phyloP scores from a whole-genome alignment of 306 rosid genomes.

The Begonia masoniana region DNA sequence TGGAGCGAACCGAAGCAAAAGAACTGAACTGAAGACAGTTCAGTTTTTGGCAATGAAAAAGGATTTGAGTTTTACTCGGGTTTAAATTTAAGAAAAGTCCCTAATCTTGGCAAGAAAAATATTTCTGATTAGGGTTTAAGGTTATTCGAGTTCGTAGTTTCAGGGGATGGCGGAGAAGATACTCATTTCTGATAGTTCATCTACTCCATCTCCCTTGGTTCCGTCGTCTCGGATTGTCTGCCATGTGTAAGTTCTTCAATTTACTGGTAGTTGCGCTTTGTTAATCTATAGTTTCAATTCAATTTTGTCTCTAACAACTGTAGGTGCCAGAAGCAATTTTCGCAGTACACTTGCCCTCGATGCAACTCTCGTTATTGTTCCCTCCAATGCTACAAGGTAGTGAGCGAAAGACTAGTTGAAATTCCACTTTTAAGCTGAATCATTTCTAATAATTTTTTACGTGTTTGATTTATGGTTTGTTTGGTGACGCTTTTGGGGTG shows the following conservation, averaged over 20 bases:
- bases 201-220: conserved; percentile 29
- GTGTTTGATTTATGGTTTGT: conserved; percentile 1
- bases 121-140: too few relatives aligned
- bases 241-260: conserved; percentile 51
- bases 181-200: conserved; percentile 33
- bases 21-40: too few relatives aligned
- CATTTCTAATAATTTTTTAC: neutral
- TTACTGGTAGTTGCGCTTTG: too few relatives aligned
- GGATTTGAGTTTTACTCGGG: too few relatives aligned
- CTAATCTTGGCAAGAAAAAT: too few relatives aligned
- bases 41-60: too few relatives aligned
- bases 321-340: conserved; percentile 93
- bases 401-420: conserved; percentile 2
- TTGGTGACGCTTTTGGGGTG: neutral
- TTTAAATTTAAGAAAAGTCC: too few relatives aligned
- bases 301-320: conserved; percentile 1
- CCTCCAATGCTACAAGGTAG: conserved; percentile 77
- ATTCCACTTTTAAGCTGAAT: conserved; percentile 1
- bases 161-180: conserved; percentile 42
- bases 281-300: neutral
- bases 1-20: too few relatives aligned
- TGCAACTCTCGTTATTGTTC: conserved; percentile 89
- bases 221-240: conserved; percentile 54
- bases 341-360: conserved; percentile 87
- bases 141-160: too few relatives aligned